Evolutionary conservation across 345 rosid genomes (phyloP).

Genomic region (Salix arbutifolia): DNA sequence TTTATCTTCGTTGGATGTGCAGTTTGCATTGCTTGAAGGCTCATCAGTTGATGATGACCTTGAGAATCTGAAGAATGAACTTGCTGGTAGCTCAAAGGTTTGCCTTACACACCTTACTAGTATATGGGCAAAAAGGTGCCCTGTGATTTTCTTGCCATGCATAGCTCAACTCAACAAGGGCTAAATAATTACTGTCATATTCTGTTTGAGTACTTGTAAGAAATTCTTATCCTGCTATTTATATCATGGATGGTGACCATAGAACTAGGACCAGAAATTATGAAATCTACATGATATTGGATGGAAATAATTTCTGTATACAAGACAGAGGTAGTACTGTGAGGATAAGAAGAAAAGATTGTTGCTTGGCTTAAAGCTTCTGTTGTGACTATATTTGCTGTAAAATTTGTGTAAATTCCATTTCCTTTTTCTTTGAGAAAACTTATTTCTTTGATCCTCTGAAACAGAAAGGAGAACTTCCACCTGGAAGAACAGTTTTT

Average conservation of each 20-base stretch:
- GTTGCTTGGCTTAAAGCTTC: not conserved
- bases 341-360: not conserved
- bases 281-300: not conserved
- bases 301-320: not conserved
- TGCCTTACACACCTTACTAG: not conserved
- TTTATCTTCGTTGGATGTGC: constrained; percentile 9
- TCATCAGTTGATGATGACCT: constrained; percentile 73
- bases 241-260: no score
- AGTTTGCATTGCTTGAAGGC: constrained; percentile 72
- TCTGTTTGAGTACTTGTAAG: not conserved
- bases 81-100: constrained; percentile 60
- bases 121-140: not conserved
- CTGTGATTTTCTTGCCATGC: not conserved
- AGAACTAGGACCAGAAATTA: not conserved
- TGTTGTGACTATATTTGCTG: not conserved
- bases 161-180: not conserved
- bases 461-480: constrained; percentile 67
- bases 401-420: not conserved
- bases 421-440: not conserved
- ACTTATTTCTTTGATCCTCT: not conserved
- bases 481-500: constrained; percentile 51
- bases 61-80: constrained; percentile 57
- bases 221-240: not conserved
- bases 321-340: not conserved
- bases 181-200: not conserved